A percentile compares a stretch with the other conserved stretches of the same genome.
These are phyloP conservation scores for Penicillium crystallinum DNA, from an alignment of 495 filamentous ascomycete species.

Conservation along the genomic window DNA sequence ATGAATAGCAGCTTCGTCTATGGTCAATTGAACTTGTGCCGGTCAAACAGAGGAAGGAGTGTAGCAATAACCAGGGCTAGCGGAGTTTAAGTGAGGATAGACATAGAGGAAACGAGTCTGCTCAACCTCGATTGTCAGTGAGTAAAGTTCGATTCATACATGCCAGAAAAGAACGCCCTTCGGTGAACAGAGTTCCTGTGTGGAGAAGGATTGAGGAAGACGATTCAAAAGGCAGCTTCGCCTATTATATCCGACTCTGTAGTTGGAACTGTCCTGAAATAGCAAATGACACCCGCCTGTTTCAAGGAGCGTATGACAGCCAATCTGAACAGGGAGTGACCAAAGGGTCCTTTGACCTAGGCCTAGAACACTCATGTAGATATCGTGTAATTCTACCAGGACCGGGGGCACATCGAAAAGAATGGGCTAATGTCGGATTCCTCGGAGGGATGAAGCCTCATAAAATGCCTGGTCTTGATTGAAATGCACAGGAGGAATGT, in stretches of 20 bases:
- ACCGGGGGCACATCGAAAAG: neutral
- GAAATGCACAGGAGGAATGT: constrained; percentile 4
- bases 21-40: neutral
- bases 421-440: neutral
- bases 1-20: neutral
- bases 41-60: neutral
- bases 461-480: neutral
- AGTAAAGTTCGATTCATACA: neutral
- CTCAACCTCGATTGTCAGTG: neutral
- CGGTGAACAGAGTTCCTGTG: neutral
- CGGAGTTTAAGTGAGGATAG: neutral
- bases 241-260: neutral
- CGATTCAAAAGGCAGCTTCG: neutral
- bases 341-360: neutral
- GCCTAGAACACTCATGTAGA: neutral
- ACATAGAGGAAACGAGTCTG: neutral
- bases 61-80: neutral
- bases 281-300: constrained; percentile 1
- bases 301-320: neutral
- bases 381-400: neutral
- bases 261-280: neutral
- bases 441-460: constrained; percentile 1
- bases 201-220: neutral
- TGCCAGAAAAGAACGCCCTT: neutral
- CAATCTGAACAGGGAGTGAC: neutral